A percentile compares a stretch with the other conserved stretches of the same genome.
Conservation (phyloP, 169 alveolate species). For the Plasmodium inui region DNA sequence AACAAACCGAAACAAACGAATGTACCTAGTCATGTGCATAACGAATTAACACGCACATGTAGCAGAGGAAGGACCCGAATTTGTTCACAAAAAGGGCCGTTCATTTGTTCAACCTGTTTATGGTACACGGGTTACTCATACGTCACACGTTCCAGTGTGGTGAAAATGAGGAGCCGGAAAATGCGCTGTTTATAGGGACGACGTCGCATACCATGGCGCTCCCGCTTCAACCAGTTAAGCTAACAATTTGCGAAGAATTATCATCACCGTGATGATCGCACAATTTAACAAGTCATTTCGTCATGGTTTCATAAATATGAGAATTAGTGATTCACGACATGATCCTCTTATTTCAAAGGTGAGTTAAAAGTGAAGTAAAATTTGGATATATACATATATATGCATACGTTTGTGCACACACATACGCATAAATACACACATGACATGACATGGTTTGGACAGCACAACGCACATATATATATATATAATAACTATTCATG, state of each 20-base stretch:
- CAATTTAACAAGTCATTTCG: background rate
- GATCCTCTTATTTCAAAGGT: background rate
- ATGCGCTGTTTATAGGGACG: background rate
- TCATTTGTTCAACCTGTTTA: background rate
- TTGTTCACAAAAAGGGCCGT: background rate
- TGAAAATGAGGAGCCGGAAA: background rate
- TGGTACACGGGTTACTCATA: background rate
- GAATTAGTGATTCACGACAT: background rate
- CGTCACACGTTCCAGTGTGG: background rate
- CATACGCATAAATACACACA: background rate
- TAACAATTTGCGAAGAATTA: background rate
- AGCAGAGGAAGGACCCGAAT: background rate
- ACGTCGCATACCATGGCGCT: background rate
- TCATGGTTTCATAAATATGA: background rate
- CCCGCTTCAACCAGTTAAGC: background rate
- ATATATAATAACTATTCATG: background rate
- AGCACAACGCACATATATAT: slow-evolving; percentile 14
- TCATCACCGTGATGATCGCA: background rate
- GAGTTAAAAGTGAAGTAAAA: background rate
- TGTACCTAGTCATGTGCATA: background rate
- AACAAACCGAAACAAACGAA: background rate
- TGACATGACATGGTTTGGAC: background rate
- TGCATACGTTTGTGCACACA: background rate
- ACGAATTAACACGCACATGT: background rate
- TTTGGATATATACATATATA: background rate